Conservation (phyloP, 106 monocot species). For the Cymbidium sinense region DNA sequence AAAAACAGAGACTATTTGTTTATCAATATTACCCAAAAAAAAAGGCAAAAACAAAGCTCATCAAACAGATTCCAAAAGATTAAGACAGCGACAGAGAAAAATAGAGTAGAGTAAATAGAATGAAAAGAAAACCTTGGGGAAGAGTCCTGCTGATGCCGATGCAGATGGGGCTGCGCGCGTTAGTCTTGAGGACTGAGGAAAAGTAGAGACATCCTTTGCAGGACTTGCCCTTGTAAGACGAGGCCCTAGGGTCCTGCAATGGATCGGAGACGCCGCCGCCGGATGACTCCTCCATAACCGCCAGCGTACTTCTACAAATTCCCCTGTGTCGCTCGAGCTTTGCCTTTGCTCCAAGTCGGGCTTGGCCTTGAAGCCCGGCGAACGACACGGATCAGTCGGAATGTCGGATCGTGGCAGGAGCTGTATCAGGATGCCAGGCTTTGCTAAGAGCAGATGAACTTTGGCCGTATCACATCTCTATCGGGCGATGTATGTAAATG, state of each 20-base stretch:
- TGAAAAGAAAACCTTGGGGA: slow-evolving; percentile 44
- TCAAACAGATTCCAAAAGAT: background rate
- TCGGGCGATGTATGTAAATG: no score
- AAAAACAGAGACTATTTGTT: background rate
- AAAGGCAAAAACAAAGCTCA: background rate
- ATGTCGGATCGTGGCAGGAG: no score
- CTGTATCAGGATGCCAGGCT: no score
- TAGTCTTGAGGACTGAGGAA: slow-evolving; percentile 57
- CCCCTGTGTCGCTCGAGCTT: background rate
- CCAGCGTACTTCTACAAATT: no score
- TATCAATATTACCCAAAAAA: background rate
- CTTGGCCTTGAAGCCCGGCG: background rate
- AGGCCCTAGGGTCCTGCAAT: background rate
- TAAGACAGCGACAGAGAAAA: background rate
- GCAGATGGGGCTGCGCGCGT: slow-evolving; percentile 55
- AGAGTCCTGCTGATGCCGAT: slow-evolving; percentile 66
- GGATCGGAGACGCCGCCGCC: slow-evolving; percentile 5
- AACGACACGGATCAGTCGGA: no score
- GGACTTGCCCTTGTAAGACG: slow-evolving; percentile 52
- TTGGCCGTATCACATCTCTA: no score
- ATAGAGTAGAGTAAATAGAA: background rate
- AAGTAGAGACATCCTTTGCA: slow-evolving; percentile 94
- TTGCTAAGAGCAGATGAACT: no score
- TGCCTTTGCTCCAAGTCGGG: background rate
- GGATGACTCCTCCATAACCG: slow-evolving; percentile 8